phyloP scores from a whole-genome alignment of 2,329 filamentous ascomycete genomes.

The Aureobasidium uvarum region DNA sequence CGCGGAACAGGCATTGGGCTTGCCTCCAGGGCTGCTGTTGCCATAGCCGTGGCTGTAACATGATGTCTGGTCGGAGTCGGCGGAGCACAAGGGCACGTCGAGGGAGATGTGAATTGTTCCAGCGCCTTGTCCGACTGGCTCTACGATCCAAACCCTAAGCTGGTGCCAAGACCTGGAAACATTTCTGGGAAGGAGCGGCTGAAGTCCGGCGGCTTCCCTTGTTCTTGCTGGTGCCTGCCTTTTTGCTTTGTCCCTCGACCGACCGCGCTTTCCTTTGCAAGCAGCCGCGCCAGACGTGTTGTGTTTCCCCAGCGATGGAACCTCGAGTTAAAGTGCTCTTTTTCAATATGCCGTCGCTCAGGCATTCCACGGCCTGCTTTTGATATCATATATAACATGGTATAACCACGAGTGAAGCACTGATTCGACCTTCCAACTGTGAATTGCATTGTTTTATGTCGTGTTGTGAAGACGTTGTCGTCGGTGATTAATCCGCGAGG shows the following conservation, averaged over 20 bases:
- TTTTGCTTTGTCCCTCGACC: not conserved
- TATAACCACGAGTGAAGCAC: not conserved
- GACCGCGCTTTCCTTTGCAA: not conserved
- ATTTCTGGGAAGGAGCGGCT: constrained; percentile 10
- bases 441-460: constrained; percentile 3
- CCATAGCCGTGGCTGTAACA: constrained; percentile 67
- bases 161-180: constrained; percentile 18
- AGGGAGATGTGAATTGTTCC: constrained; percentile 7
- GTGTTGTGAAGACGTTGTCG: constrained; percentile 22
- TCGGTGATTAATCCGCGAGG: not conserved
- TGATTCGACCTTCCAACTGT: not conserved
- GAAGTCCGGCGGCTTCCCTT: not conserved
- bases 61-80: constrained; percentile 38
- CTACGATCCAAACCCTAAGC: not conserved
- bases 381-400: not conserved
- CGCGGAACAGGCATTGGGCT: constrained; percentile 48
- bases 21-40: constrained; percentile 39
- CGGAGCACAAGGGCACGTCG: constrained; percentile 5
- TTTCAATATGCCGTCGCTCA: not conserved
- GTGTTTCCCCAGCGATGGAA: constrained; percentile 18
- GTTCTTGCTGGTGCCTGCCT: not conserved
- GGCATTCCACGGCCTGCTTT: constrained; percentile 8
- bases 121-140: constrained; percentile 2
- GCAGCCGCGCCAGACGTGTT: not conserved
- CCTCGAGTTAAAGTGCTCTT: constrained; percentile 14